Base-by-base conservation (phyloP, 78 protist species). In the Salpingoeca rosetta region DNA sequence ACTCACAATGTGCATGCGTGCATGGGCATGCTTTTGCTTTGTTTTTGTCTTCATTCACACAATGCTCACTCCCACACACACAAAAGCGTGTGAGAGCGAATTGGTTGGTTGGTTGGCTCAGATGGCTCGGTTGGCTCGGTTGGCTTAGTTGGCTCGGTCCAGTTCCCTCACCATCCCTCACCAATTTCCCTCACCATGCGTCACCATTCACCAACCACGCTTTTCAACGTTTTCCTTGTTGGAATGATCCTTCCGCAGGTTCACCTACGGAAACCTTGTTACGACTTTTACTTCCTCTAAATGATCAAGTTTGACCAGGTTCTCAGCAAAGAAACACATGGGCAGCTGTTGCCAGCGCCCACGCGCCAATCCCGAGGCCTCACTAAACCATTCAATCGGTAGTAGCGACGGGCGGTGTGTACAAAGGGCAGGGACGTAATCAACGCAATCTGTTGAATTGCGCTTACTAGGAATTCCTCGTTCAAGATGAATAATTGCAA, bases 381-480 rank as follows among this genome's bases (percentile, higher is more conserved):
- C 95, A 92, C 94, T 95, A 88, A 87, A 88, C 89, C 95, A 93
- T 92, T 86, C 96, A 90, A 91, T 93, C 93, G 93, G 93, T 93
- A 91, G 92, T 84, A 93, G 92, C 94, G 94, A 93, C 95, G 95
- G 95, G 94, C 95, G 93, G 96, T 91, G 94, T 93, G 92, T 93
- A 91, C 94, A 93, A 93, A 93, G 93, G 93, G 96, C 94, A 93
- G 94, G 94, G 96, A 92, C 94, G 90, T 88, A 90, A 89, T 92
- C 93, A 91, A 85, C 94, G 91, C 87, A 81, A 85, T 90, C 85
- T 94, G 87, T 86, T 92, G 96, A 94, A 91, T 87, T 74, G 42
- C 91, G 92, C 92, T 91, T 92, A 91, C 95, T 89, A 93, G 93
- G 91, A 88, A 94, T 90, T 94, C 95, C 94, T 92, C 90, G 96